Evolutionary conservation across 1,284 basidiomycete genomes (phyloP).

Genomic region (Trametes polyzona): DNA sequence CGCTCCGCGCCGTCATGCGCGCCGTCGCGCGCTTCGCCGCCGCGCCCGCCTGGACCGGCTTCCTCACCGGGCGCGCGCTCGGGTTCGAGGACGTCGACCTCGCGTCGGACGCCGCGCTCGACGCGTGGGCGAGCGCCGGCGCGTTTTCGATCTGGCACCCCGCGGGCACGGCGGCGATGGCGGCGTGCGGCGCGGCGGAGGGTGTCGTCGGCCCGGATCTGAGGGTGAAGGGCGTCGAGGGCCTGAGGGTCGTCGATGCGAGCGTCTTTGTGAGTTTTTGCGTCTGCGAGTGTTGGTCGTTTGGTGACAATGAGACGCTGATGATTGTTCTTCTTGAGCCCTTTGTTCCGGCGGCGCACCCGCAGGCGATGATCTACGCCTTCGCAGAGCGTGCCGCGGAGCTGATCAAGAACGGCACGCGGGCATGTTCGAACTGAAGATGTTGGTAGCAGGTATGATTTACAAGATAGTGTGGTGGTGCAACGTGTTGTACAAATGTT

Average conservation of each 20-base stretch:
- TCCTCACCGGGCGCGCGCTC: conserved; percentile 17
- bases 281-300: not conserved
- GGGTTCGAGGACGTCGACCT: conserved; percentile 15
- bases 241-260: conserved; percentile 35
- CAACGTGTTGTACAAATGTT: not conserved
- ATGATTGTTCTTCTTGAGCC: conserved; percentile 8
- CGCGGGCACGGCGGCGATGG: conserved; percentile 33
- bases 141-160: conserved; percentile 28
- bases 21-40: conserved; percentile 14
- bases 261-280: conserved; percentile 30
- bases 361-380: conserved; percentile 21
- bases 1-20: conserved; percentile 20
- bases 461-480: not conserved
- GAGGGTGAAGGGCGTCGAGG: conserved; percentile 29
- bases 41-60: conserved; percentile 23
- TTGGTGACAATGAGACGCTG: not conserved
- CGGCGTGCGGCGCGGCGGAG: conserved; percentile 9
- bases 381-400: conserved; percentile 26
- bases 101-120: conserved; percentile 23
- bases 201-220: conserved; percentile 34
- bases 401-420: conserved; percentile 17
- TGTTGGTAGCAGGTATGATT: not conserved
- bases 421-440: not conserved
- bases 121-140: conserved; percentile 17
- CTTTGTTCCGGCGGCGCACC: conserved; percentile 22